Evolutionary conservation across 2,329 filamentous ascomycete genomes (phyloP).

Genomic region (Stachybotrys elegans): DNA sequence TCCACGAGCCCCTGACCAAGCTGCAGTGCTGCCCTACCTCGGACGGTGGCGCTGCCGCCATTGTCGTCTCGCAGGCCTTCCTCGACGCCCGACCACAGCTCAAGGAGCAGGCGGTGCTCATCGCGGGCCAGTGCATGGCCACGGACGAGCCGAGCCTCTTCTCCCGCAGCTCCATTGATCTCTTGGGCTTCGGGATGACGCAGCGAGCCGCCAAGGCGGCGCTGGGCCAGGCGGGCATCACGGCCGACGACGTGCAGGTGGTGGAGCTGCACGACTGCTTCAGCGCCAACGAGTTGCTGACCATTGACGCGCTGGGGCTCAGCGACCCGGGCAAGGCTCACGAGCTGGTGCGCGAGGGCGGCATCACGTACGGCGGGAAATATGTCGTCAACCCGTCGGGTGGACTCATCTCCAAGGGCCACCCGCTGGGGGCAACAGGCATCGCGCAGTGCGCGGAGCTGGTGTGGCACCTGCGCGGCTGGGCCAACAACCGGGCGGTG

Average conservation of each 20-base stretch:
- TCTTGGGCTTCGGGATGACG: slow-evolving; percentile 86
- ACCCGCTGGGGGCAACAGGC: slow-evolving; percentile 91
- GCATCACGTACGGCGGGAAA: slow-evolving; percentile 85
- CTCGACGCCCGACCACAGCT: slow-evolving; percentile 80
- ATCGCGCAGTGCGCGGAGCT: slow-evolving; percentile 93
- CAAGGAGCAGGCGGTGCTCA: slow-evolving; percentile 74
- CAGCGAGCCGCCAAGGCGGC: slow-evolving; percentile 64
- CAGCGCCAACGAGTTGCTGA: slow-evolving; percentile 89
- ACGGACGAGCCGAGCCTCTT: slow-evolving; percentile 80
- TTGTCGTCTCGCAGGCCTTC: slow-evolving; percentile 85
- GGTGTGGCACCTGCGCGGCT: slow-evolving; percentile 91
- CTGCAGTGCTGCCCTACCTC: slow-evolving; percentile 98
- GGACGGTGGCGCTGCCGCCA: slow-evolving; percentile 82
- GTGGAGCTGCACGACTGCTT: slow-evolving; percentile 97
- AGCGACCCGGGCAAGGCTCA: slow-evolving; percentile 78
- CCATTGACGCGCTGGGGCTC: slow-evolving; percentile 80
- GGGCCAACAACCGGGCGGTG: slow-evolving; percentile 84
- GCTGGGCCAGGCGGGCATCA: slow-evolving; percentile 66
- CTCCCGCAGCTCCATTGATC: slow-evolving; percentile 74
- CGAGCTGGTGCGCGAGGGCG: slow-evolving; percentile 79
- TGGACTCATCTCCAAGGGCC: slow-evolving; percentile 92
- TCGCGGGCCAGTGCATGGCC: slow-evolving; percentile 83
- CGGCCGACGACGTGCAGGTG: slow-evolving; percentile 68
- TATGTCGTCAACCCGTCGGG: slow-evolving; percentile 90
- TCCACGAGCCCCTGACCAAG: slow-evolving; percentile 86